Evolutionary conservation across 176 grass and related monocot genomes (phyloP).

Genomic region (Phyllostachys edulis): DNA sequence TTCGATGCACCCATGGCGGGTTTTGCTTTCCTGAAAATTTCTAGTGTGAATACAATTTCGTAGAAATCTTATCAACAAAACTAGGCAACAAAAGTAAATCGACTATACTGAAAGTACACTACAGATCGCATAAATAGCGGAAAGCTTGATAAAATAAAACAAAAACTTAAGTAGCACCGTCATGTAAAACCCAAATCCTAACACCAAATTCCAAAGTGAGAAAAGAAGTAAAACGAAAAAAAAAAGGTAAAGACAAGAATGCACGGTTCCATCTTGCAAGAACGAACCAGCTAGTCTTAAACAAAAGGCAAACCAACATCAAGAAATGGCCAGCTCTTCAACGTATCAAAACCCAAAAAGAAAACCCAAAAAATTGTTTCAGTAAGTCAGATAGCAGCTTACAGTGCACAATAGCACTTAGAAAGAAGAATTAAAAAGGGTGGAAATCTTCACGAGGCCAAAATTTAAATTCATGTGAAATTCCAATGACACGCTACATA

Average conservation of each 20-base stretch:
- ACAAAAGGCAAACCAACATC: not conserved
- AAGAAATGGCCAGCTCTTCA: not conserved
- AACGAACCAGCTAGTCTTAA: not conserved
- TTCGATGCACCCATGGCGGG: constrained; percentile 18
- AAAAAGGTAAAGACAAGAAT: not conserved
- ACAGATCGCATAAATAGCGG: not conserved
- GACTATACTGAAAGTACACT: not conserved
- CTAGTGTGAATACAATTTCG: constrained; percentile 8
- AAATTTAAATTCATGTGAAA: not conserved
- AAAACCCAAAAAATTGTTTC: not conserved
- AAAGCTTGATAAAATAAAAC: not conserved
- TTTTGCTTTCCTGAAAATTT: constrained; percentile 30
- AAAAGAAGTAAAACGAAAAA: not conserved
- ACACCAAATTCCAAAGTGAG: not conserved
- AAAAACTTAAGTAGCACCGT: not conserved
- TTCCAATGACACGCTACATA: not conserved
- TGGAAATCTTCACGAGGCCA: not conserved
- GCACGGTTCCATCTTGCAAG: not conserved
- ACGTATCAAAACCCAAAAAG: not conserved
- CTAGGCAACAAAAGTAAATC: not conserved
- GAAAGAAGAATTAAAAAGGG: not conserved
- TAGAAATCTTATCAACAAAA: constrained; percentile 15
- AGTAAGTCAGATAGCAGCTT: not conserved
- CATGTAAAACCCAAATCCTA: not conserved
- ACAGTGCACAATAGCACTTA: not conserved